Conservation (phyloP, 2,329 filamentous ascomycete species). For the Colletotrichum cordylinicola region DNA sequence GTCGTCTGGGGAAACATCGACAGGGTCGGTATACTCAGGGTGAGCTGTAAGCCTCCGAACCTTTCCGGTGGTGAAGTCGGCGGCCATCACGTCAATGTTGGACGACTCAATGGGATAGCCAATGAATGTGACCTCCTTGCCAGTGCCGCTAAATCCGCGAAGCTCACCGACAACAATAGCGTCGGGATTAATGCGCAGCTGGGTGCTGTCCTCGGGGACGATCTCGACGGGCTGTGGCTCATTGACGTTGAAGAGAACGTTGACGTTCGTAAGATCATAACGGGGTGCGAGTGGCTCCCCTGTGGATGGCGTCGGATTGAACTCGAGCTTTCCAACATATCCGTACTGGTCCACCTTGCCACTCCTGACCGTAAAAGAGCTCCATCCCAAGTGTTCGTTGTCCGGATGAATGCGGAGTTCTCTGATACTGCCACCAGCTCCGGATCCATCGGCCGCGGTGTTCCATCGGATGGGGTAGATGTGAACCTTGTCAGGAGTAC, state of each 20-base stretch:
- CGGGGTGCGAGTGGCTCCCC: slow-evolving; percentile 30
- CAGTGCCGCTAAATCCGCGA: slow-evolving; percentile 44
- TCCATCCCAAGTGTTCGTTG: slow-evolving; percentile 42
- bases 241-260: slow-evolving; percentile 28
- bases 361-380: slow-evolving; percentile 30
- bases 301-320: slow-evolving; percentile 36
- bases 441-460: slow-evolving; percentile 30
- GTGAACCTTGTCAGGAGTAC: slow-evolving; percentile 35
- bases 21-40: slow-evolving; percentile 44
- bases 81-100: slow-evolving; percentile 47
- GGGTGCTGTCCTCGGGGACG: not conserved
- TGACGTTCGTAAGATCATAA: slow-evolving; percentile 43
- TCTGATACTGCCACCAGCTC: slow-evolving; percentile 34
- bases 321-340: slow-evolving; percentile 39
- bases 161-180: slow-evolving; percentile 43
- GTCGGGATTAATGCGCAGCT: slow-evolving; percentile 33
- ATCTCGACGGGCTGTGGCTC: slow-evolving; percentile 10
- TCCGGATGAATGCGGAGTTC: slow-evolving; percentile 49
- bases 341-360: slow-evolving; percentile 23
- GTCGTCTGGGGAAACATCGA: slow-evolving; percentile 43
- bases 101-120: slow-evolving; percentile 39
- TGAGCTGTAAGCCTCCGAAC: slow-evolving; percentile 43
- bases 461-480: slow-evolving; percentile 47
- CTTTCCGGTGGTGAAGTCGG: slow-evolving; percentile 37
- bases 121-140: slow-evolving; percentile 41